These are phyloP conservation scores for Sclerotinia subarctica DNA, from an alignment of 2,329 filamentous ascomycete genomes.

Conservation along the genomic window DNA sequence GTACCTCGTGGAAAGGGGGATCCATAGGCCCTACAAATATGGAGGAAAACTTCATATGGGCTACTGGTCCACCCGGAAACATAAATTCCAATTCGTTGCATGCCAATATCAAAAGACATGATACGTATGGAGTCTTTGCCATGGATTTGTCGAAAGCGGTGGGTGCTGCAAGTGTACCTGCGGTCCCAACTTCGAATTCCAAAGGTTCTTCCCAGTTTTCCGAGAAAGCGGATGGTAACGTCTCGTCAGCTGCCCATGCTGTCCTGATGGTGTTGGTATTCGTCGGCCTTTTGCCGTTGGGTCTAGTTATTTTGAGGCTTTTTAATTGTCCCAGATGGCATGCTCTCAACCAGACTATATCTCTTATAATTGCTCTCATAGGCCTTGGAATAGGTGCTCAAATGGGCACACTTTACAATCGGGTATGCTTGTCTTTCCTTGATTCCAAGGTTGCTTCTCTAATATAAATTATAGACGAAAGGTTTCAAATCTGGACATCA, in stretches of 20 bases:
- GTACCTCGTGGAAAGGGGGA: constrained; percentile 49
- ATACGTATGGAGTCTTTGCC: constrained; percentile 52
- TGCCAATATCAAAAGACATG: constrained; percentile 51
- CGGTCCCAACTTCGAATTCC: constrained; percentile 32
- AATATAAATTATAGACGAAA: constrained; percentile 45
- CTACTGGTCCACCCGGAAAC: constrained; percentile 49
- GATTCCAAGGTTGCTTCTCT: background rate
- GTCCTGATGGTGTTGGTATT: constrained; percentile 55
- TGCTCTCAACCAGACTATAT: constrained; percentile 51
- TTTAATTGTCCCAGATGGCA: constrained; percentile 54
- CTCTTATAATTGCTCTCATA: constrained; percentile 47
- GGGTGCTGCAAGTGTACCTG: constrained; percentile 45
- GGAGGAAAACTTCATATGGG: constrained; percentile 53
- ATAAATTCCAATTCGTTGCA: constrained; percentile 44
- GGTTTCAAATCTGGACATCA: constrained; percentile 54
- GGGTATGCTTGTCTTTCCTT: constrained; percentile 46
- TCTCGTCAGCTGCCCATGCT: constrained; percentile 38
- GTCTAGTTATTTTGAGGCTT: constrained; percentile 52
- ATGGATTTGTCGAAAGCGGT: constrained; percentile 54
- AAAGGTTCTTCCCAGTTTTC: constrained; percentile 44
- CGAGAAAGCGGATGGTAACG: constrained; percentile 34
- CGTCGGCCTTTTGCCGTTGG: constrained; percentile 54
- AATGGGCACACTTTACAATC: constrained; percentile 49
- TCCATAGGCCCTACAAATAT: constrained; percentile 47
- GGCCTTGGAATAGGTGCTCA: constrained; percentile 54